A percentile compares a stretch with the other conserved stretches of the same genome.
These are phyloP conservation scores for Podospora conica DNA, from an alignment of 495 filamentous ascomycete species.

Conservation along the genomic window DNA sequence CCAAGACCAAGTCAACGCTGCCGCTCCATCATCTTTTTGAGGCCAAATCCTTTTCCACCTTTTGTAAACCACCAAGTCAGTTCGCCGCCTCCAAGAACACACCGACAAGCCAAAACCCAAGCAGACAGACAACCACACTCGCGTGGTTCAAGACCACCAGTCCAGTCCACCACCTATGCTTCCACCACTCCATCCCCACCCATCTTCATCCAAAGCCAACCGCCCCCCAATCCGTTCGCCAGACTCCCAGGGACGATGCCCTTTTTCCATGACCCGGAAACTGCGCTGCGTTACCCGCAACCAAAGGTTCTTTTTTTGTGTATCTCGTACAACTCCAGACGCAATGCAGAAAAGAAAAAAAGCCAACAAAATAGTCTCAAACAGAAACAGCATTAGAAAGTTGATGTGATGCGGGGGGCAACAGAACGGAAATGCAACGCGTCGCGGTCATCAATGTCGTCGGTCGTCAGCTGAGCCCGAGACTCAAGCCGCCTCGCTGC, in stretches of 20 bases:
- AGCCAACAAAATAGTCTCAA: slow-evolving; percentile 12
- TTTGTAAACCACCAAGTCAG: neutral
- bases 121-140: neutral
- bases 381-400: slow-evolving; percentile 14
- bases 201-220: neutral
- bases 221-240: neutral
- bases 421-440: slow-evolving; percentile 11
- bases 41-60: neutral
- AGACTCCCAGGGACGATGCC: neutral
- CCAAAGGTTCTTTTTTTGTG: slow-evolving; percentile 19
- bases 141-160: neutral
- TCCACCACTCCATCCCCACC: neutral
- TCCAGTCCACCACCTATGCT: no score
- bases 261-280: slow-evolving; percentile 2
- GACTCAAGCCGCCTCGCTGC: slow-evolving; percentile 1
- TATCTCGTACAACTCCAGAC: slow-evolving; percentile 31
- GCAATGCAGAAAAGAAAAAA: slow-evolving; percentile 28
- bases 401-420: neutral
- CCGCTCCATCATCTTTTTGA: neutral
- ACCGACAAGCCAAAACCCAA: neutral
- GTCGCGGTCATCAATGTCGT: slow-evolving; percentile 3
- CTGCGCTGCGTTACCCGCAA: slow-evolving; percentile 7
- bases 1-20: neutral
- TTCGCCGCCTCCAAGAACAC: neutral
- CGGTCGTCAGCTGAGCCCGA: neutral